These are phyloP conservation scores for Lineolata rhizophorae DNA, from an alignment of 495 filamentous ascomycete species.

Conservation along the genomic window DNA sequence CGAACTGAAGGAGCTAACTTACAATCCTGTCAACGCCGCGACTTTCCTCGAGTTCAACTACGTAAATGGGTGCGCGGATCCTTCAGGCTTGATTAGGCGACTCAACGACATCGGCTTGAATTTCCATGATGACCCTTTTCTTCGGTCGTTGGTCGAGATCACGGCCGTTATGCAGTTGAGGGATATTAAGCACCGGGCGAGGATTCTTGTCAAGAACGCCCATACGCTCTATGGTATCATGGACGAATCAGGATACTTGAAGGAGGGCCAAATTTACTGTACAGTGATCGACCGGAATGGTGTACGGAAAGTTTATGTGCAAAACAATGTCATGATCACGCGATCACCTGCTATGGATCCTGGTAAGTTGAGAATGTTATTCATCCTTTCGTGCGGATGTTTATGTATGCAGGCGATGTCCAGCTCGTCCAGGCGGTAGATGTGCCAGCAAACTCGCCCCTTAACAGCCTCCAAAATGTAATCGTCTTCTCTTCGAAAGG, in stretches of 20 bases:
- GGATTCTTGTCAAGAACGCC: conserved; percentile 47
- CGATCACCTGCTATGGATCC: conserved; percentile 51
- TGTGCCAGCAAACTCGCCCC: conserved; percentile 34
- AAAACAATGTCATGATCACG: conserved; percentile 32
- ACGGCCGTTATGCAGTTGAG: conserved; percentile 41
- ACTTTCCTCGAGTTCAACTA: conserved; percentile 36
- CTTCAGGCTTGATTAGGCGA: conserved; percentile 34
- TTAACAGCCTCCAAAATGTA: conserved; percentile 39
- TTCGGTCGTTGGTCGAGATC: conserved; percentile 39
- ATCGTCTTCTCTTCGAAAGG: conserved; percentile 58
- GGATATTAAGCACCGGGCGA: conserved; percentile 50
- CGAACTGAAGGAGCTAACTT: conserved; percentile 31
- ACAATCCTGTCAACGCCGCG: conserved; percentile 31
- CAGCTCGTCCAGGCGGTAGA: conserved; percentile 34
- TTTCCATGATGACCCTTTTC: conserved; percentile 42
- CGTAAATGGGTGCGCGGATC: conserved; percentile 24
- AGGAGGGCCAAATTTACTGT: conserved; percentile 45
- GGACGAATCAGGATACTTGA: conserved; percentile 52
- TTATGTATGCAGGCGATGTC: conserved; percentile 64
- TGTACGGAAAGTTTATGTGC: no score
- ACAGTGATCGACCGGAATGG: conserved; percentile 20
- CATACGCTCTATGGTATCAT: conserved; percentile 58
- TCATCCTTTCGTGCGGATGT: no score
- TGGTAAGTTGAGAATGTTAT: no score
- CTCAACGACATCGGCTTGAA: conserved; percentile 29